A percentile compares a stretch with the other conserved stretches of the same genome.
Evolutionary conservation across 2,329 filamentous ascomycete genomes (phyloP).

Genomic region (Simplicillium aogashimaense): DNA sequence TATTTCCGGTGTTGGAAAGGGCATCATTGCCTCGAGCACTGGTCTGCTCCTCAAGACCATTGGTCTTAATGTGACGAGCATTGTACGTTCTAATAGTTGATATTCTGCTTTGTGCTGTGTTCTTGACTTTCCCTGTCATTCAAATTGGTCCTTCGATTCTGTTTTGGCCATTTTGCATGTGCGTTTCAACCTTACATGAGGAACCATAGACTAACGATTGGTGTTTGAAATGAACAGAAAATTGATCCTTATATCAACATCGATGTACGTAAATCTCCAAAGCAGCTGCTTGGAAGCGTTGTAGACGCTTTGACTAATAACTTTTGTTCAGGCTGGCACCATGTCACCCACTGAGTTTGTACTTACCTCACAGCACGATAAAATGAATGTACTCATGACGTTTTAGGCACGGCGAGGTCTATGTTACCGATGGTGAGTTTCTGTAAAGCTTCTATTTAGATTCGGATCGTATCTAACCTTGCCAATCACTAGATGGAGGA

Average conservation of each 20-base stretch:
- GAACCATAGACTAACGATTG: background rate
- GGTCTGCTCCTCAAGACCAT: constrained; percentile 71
- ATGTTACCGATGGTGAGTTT: background rate
- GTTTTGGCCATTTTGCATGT: too few relatives aligned
- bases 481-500: too few relatives aligned
- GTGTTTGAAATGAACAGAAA: background rate
- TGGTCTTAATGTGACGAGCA: constrained; percentile 56
- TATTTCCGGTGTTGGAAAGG: constrained; percentile 38
- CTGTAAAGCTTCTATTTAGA: background rate
- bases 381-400: background rate
- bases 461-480: too few relatives aligned
- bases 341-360: background rate
- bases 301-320: too few relatives aligned
- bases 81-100: too few relatives aligned
- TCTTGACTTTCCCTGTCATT: too few relatives aligned
- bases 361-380: constrained; percentile 19
- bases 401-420: background rate
- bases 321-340: background rate
- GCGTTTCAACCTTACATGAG: background rate
- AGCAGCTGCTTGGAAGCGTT: too few relatives aligned
- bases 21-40: constrained; percentile 26
- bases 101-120: too few relatives aligned
- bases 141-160: too few relatives aligned
- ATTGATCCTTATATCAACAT: background rate
- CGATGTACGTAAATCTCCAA: too few relatives aligned